Evolutionary conservation across 1,139 yeast species (phyloP).

Genomic region (Lodderomyces theae): DNA sequence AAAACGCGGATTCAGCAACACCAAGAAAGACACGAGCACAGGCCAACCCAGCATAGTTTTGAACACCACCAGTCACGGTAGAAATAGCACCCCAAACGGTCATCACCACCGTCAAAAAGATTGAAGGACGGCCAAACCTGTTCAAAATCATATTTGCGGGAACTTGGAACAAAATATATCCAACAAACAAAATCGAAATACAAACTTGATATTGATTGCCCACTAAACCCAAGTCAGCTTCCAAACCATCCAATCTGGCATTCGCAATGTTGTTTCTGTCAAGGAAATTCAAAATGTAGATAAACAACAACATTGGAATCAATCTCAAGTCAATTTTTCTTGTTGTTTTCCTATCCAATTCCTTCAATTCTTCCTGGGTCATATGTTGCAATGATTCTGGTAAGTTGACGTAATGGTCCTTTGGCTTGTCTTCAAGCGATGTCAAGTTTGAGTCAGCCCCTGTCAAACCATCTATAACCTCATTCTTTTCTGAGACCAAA

Average conservation of each 20-base stretch:
- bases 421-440: neutral
- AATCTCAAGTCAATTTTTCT: constrained; percentile 54
- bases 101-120: constrained; percentile 51
- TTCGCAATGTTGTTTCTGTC: constrained; percentile 63
- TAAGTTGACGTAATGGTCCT: constrained; percentile 14
- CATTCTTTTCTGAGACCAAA: constrained; percentile 86
- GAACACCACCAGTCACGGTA: constrained; percentile 35
- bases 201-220: constrained; percentile 55
- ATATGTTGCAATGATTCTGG: constrained; percentile 36
- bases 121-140: constrained; percentile 49
- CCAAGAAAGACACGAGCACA: constrained; percentile 42
- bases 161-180: constrained; percentile 59
- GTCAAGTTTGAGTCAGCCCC: constrained; percentile 40
- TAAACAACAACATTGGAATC: constrained; percentile 51
- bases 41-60: constrained; percentile 32
- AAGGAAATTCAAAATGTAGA: constrained; percentile 52
- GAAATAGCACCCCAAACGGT: constrained; percentile 52
- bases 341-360: constrained; percentile 38
- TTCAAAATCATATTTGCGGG: constrained; percentile 52
- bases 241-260: constrained; percentile 59
- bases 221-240: constrained; percentile 45
- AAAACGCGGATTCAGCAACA: constrained; percentile 56
- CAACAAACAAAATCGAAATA: constrained; percentile 57
- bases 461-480: constrained; percentile 93
- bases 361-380: constrained; percentile 35